Evolutionary conservation across 169 alveolate genomes (phyloP), one percentile per base, ranked within the genome.

Genomic region (Babesia bigemina): DNA sequence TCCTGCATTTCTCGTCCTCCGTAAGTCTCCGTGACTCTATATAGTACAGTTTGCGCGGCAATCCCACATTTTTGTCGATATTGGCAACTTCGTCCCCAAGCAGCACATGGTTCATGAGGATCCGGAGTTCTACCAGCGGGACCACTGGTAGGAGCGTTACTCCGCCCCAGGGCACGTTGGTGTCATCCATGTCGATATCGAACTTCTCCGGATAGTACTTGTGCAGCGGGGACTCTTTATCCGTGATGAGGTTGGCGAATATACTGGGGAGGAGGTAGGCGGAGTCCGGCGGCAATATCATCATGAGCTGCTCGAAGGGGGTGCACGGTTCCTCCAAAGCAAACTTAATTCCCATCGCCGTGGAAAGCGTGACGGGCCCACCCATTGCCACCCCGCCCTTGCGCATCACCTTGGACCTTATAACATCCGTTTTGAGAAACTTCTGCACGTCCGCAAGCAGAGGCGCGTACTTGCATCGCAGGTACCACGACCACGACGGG

Each of bases 401-500:
- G 9, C 36, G 33, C 17, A 29, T 13, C 9, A 0, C 33, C 19
- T 26, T 26, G 2, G 52, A 58, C 45, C 28, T 24, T 49, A 24
- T 17, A 28, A 29, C 60, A 47, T 13, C 39, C 21, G 48, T 57
- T 42, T 74, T 76, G 42, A 83, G 39, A 49, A 74, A 74, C 48
- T 13, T 22, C 52, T 26, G 33, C 24, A 83, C 74, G 55, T 83
- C 90, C 44, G 22, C 2, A 12, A 96, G 93, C 81, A 94, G 91
- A 17, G 98, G 98, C n/a, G 98, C 96, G 86, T 94, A 96, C 75
- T 93, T 94, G 86, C 87, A 94, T 19, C 97, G 97, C 73, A 94
- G 94, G 90, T 84, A 95, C 99, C 99, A 97, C 58, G 88, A 86
- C 99, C 99, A 97, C 56, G 96, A 90, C 44, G 93, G 95, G 24